Percentiles rank a stretch among this genome's conserved stretches.
Evolutionary conservation across 2,329 filamentous ascomycete genomes (phyloP).

Genomic region (Alternaria infectoria): DNA sequence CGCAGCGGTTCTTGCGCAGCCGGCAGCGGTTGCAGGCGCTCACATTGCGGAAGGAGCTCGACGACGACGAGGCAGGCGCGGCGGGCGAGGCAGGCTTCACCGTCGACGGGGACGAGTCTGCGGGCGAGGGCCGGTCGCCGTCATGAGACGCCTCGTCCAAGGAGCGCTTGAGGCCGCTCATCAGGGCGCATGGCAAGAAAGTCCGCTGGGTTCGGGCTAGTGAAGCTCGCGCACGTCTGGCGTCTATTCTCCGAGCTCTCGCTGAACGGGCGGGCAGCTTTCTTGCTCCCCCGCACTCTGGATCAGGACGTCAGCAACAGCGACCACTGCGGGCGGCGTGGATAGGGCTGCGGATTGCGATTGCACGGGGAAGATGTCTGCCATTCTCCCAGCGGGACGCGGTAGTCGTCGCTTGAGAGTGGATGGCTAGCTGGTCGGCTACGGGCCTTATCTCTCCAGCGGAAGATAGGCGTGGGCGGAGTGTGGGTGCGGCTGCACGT

Average conservation of each 20-base stretch:
- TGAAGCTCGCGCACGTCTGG: conserved; percentile 5
- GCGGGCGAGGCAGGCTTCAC: conserved; percentile 42
- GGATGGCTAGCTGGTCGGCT: conserved; percentile 18
- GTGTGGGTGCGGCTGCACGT: conserved; percentile 1
- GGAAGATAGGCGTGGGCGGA: conserved; percentile 9
- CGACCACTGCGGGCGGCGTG: neutral
- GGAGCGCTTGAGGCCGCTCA: conserved; percentile 49
- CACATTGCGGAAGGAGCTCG: conserved; percentile 61
- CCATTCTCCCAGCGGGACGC: conserved; percentile 24
- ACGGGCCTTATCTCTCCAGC: conserved; percentile 23
- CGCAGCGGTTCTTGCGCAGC: conserved; percentile 90
- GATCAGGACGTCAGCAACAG: conserved; percentile 15
- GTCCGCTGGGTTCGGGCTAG: conserved; percentile 13
- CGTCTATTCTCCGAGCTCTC: neutral
- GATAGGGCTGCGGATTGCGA: conserved; percentile 7
- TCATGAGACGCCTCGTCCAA: conserved; percentile 47
- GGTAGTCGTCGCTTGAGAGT: conserved; percentile 13
- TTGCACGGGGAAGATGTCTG: conserved; percentile 9
- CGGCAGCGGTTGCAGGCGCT: conserved; percentile 90
- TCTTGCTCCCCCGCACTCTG: conserved; percentile 23
- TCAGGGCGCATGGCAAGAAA: conserved; percentile 47
- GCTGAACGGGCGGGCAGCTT: too few relatives aligned
- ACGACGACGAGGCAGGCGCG: conserved; percentile 38
- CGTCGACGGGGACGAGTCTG: conserved; percentile 27
- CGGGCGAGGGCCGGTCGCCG: conserved; percentile 39